phyloP scores from a whole-genome alignment of 2,329 filamentous ascomycete species.

The Alternaria viburni region DNA sequence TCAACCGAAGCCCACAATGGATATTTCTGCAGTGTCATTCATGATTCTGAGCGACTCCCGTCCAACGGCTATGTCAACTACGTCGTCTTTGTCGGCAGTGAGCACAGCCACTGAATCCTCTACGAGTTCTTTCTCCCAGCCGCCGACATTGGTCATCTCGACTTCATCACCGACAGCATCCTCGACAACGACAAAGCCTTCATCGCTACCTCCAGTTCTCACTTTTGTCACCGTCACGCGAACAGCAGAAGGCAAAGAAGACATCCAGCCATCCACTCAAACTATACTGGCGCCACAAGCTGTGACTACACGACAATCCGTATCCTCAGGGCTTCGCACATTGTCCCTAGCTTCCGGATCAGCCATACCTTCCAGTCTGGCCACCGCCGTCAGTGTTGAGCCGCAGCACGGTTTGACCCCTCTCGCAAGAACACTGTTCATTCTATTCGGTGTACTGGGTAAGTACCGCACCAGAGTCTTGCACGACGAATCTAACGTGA shows the following conservation, averaged over 20 bases:
- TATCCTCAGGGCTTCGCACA: not conserved
- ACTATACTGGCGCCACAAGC: not conserved
- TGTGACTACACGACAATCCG: not conserved
- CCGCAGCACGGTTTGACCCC: slow-evolving; percentile 7
- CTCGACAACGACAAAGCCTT: not conserved
- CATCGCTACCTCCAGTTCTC: not conserved
- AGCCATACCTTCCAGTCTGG: not conserved
- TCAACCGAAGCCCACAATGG: slow-evolving; percentile 9
- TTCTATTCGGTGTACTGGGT: slow-evolving; percentile 16
- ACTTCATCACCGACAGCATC: not conserved
- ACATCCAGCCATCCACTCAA: not conserved
- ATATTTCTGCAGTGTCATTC: not conserved
- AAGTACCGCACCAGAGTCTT: not conserved
- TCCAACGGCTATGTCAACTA: not conserved
- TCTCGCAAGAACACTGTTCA: slow-evolving; percentile 12
- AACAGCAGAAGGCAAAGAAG: slow-evolving; percentile 6
- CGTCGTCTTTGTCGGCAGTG: not conserved
- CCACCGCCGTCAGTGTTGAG: not conserved
- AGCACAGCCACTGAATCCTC: not conserved
- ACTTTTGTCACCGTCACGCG: slow-evolving; percentile 8
- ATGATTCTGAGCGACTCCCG: not conserved
- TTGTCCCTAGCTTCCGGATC: not conserved
- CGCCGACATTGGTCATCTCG: not conserved
- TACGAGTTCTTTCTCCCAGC: not conserved
- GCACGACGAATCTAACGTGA: not conserved